These are phyloP conservation scores for Monosporascus cannonballus DNA, from an alignment of 2,329 filamentous ascomycete genomes.

Conservation along the genomic window DNA sequence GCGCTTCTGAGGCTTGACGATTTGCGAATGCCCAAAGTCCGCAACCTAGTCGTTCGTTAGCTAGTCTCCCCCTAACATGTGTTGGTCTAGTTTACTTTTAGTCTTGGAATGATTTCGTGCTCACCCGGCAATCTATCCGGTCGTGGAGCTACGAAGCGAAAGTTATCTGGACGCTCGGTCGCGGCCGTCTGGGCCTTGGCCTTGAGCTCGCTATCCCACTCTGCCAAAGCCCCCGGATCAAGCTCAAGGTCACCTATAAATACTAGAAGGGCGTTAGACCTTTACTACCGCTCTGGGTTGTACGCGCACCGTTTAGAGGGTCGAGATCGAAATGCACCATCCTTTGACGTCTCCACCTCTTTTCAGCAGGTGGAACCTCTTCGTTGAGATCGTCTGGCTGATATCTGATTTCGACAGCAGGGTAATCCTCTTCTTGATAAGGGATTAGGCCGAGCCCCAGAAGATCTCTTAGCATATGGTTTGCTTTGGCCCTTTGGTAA, in stretches of 20 bases:
- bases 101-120: not conserved
- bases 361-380: not conserved
- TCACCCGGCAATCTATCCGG: not conserved
- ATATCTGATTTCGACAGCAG: not conserved
- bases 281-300: not conserved
- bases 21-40: not conserved
- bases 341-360: not conserved
- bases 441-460: not conserved
- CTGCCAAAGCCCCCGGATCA: not conserved
- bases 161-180: not conserved
- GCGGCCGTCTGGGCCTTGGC: not conserved
- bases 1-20: not conserved
- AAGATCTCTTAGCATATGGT: not conserved
- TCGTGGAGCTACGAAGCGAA: not conserved
- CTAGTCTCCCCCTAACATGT: not conserved
- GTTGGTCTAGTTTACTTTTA: not conserved
- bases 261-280: not conserved
- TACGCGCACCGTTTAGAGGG: not conserved
- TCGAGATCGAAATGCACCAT: conserved; percentile 1
- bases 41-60: not conserved
- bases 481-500: not conserved
- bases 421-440: not conserved
- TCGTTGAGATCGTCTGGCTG: not conserved
- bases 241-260: not conserved
- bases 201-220: not conserved